phyloP scores from a whole-genome alignment of 108 stramenopile genomes.

The Cyclostephanos invisitatus region DNA sequence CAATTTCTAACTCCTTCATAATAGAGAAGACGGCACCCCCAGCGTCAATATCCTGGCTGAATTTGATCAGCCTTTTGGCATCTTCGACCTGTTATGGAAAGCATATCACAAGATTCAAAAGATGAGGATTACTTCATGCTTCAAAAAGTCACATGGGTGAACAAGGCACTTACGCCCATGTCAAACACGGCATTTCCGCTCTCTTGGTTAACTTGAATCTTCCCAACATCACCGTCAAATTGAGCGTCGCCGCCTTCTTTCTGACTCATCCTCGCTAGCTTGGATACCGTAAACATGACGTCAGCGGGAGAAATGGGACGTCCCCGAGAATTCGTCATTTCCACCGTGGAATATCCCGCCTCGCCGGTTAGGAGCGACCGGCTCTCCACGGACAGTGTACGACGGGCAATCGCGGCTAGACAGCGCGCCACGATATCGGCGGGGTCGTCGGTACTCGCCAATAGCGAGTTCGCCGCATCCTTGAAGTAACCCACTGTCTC shows the following conservation, averaged over 20 bases:
- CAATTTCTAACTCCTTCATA: constrained; percentile 75
- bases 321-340: constrained; percentile 73
- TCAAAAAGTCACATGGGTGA: not conserved
- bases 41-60: constrained; percentile 74
- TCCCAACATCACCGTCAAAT: constrained; percentile 86
- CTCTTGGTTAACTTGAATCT: constrained; percentile 73
- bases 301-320: constrained; percentile 72
- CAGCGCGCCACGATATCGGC: constrained; percentile 82
- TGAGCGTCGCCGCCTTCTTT: constrained; percentile 53
- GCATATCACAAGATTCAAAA: not conserved
- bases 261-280: constrained; percentile 77
- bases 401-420: constrained; percentile 86
- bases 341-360: constrained; percentile 69
- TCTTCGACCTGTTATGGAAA: constrained; percentile 59
- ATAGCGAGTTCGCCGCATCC: constrained; percentile 69
- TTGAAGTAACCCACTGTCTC: constrained; percentile 78
- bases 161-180: constrained; percentile 61
- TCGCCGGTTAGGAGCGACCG: constrained; percentile 88
- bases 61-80: constrained; percentile 79
- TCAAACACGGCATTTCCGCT: constrained; percentile 82
- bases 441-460: constrained; percentile 50
- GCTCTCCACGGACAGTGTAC: constrained; percentile 63
- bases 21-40: constrained; percentile 74
- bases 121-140: not conserved
- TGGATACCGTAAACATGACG: constrained; percentile 87